Conservation (phyloP, 179 eudicot species). For the Pouteria campechiana region DNA sequence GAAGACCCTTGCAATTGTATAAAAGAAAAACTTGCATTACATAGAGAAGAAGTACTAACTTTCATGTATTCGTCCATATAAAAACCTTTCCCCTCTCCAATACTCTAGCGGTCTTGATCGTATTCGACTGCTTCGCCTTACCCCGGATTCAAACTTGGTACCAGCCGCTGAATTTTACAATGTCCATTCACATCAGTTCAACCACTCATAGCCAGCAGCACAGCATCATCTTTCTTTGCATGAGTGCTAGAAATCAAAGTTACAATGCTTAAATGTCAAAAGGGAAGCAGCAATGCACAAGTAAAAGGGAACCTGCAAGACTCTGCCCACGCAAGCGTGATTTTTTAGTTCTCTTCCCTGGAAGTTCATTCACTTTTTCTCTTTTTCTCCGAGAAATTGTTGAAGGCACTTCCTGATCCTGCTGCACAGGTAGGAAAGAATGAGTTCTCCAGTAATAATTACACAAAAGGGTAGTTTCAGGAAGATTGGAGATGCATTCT, state of each 20-base stretch:
- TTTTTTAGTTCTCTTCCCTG: conserved; percentile 11
- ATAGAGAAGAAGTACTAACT: conserved; percentile 29
- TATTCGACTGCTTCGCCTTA: conserved; percentile 69
- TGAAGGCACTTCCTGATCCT: conserved; percentile 3
- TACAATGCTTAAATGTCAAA: not conserved
- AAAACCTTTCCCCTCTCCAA: conserved; percentile 76
- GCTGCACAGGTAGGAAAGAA: conserved; percentile 3
- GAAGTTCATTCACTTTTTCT: conserved; percentile 11
- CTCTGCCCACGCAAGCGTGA: conserved; percentile 28
- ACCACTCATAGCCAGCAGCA: too few relatives aligned
- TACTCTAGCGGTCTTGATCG: conserved; percentile 67
- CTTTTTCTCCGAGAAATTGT: conserved; percentile 10
- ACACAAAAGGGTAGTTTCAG: too few relatives aligned
- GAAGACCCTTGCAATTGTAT: not conserved
- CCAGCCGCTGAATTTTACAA: conserved; percentile 76
- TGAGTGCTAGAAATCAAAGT: not conserved
- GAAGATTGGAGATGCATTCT: too few relatives aligned
- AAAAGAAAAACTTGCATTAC: not conserved
- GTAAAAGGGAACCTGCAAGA: conserved; percentile 48
- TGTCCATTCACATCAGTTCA: too few relatives aligned
- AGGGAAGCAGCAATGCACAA: conserved; percentile 8
- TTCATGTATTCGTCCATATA: conserved; percentile 63
- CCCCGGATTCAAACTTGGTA: conserved; percentile 46
- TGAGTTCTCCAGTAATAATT: too few relatives aligned
- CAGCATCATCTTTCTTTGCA: too few relatives aligned